These are phyloP conservation scores for Dactylis glomerata DNA, from an alignment of 176 grass and related monocot genomes.

Conservation along the genomic window DNA sequence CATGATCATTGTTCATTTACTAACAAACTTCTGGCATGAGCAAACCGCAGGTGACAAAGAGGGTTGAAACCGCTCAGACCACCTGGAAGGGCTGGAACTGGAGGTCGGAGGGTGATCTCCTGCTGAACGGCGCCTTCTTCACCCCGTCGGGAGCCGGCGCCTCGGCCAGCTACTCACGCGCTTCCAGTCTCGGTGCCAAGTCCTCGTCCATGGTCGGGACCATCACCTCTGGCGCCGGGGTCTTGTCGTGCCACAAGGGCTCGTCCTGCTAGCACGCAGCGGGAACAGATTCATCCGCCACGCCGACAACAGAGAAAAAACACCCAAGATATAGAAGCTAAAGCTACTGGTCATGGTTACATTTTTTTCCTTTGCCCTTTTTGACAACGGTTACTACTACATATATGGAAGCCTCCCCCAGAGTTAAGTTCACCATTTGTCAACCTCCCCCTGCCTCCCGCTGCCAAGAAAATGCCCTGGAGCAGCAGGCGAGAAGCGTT, in stretches of 20 bases:
- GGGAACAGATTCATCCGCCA: background rate
- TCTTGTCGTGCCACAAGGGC: slow-evolving; percentile 45
- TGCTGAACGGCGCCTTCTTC: slow-evolving; percentile 83
- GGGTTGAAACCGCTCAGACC: slow-evolving; percentile 40
- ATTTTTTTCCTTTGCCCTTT: slow-evolving; percentile 23
- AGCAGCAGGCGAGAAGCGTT: slow-evolving; percentile 98
- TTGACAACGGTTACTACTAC: slow-evolving; percentile 28
- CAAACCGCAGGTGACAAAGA: slow-evolving; percentile 68
- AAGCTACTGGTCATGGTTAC: slow-evolving; percentile 42
- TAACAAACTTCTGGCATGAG: background rate
- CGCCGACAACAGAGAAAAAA: slow-evolving; percentile 25
- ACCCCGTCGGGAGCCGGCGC: slow-evolving; percentile 71
- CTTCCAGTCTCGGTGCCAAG: slow-evolving; percentile 85
- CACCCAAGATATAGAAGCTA: slow-evolving; percentile 48
- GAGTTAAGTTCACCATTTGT: slow-evolving; percentile 35
- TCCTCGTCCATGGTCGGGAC: slow-evolving; percentile 79
- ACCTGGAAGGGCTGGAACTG: slow-evolving; percentile 89
- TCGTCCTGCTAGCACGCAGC: slow-evolving; percentile 42
- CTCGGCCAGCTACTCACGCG: slow-evolving; percentile 73
- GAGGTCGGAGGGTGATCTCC: slow-evolving; percentile 80
- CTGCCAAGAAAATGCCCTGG: slow-evolving; percentile 18
- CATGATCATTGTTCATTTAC: background rate
- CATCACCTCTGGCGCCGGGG: slow-evolving; percentile 62
- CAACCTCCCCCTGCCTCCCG: slow-evolving; percentile 82
- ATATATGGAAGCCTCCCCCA: slow-evolving; percentile 27